Percentiles rank a stretch among this genome's conserved stretches.
phyloP scores from a whole-genome alignment of 192 early-diverging fungal genomes.

The Rhizophagus clarus region DNA sequence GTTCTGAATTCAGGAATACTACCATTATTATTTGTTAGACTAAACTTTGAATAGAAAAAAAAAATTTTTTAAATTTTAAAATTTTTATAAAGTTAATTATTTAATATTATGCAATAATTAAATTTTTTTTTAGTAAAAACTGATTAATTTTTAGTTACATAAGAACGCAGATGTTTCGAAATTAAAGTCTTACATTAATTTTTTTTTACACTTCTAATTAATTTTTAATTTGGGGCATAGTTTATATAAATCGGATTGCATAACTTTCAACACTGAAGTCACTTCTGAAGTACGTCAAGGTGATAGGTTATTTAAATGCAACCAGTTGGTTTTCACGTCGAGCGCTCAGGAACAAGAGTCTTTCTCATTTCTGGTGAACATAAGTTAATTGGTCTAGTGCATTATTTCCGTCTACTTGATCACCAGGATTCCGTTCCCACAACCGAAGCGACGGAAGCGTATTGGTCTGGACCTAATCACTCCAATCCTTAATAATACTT shows the following conservation, averaged over 20 bases:
- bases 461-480: not conserved
- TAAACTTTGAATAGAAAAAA: too few relatives aligned
- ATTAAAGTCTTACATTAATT: too few relatives aligned
- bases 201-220: not conserved
- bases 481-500: conserved; percentile 21
- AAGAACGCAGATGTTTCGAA: too few relatives aligned
- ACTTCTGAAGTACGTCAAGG: not conserved
- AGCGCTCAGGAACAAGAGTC: not conserved
- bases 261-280: not conserved
- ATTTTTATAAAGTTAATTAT: too few relatives aligned
- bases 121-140: too few relatives aligned
- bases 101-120: too few relatives aligned
- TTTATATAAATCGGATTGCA: too few relatives aligned
- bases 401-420: not conserved
- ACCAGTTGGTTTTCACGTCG: not conserved
- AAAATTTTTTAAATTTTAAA: too few relatives aligned
- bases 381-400: conserved; percentile 8
- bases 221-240: too few relatives aligned
- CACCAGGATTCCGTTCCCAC: not conserved
- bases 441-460: not conserved
- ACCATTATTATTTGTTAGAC: too few relatives aligned
- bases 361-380: not conserved
- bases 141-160: too few relatives aligned
- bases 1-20: too few relatives aligned
- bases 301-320: not conserved